Evolutionary conservation across 441 rosid genomes (phyloP).

Genomic region (Theobroma grandiflorum): DNA sequence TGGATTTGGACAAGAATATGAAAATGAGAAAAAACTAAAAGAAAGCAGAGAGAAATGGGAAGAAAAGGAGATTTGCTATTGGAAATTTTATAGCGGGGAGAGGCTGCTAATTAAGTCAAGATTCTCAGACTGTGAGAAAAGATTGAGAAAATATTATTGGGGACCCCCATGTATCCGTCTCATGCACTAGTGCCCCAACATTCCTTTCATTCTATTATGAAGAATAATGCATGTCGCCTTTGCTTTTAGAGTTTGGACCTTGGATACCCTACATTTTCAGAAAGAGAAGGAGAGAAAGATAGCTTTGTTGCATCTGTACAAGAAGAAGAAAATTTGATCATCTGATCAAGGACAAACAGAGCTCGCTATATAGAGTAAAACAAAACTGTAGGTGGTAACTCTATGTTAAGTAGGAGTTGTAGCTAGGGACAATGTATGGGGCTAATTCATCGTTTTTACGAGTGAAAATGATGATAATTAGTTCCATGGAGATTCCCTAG

Average conservation of each 20-base stretch:
- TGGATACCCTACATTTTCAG: slow-evolving; percentile 46
- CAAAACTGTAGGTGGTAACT: slow-evolving; percentile 12
- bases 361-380: not conserved
- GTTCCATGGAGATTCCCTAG: not conserved
- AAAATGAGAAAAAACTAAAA: not conserved
- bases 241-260: slow-evolving; percentile 42
- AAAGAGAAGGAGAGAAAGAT: slow-evolving; percentile 1
- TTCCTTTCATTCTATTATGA: slow-evolving; percentile 45
- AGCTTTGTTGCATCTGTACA: slow-evolving; percentile 6
- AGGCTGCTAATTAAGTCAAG: slow-evolving; percentile 40
- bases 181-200: slow-evolving; percentile 31
- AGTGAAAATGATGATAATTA: not conserved
- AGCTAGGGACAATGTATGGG: not conserved
- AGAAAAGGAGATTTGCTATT: not conserved
- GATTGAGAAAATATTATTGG: slow-evolving; percentile 22
- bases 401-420: not conserved
- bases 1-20: not conserved
- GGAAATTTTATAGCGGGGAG: not conserved
- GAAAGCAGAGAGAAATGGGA: not conserved
- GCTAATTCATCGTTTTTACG: not conserved
- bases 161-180: slow-evolving; percentile 40
- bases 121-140: slow-evolving; percentile 50
- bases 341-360: not conserved
- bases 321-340: not conserved
- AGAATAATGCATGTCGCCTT: slow-evolving; percentile 52